These are phyloP conservation scores for Selaginella tamariscina DNA, from an alignment of 75 land plant genomes.

Conservation along the genomic window DNA sequence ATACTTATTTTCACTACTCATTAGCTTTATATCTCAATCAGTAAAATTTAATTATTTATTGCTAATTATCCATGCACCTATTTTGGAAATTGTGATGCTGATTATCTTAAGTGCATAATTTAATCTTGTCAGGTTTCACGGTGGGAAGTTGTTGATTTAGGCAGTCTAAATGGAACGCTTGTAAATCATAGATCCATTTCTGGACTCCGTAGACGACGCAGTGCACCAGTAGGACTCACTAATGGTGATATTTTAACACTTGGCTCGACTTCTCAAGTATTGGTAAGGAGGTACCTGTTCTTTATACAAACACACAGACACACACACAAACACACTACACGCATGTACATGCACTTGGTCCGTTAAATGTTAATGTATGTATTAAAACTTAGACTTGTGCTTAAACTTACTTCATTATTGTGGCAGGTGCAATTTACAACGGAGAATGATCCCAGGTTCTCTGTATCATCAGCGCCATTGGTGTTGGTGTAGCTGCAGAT, in stretches of 20 bases:
- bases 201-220: constrained; percentile 37
- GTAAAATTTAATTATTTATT: too few relatives aligned
- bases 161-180: constrained; percentile 89
- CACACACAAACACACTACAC: too few relatives aligned
- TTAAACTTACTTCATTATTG: too few relatives aligned
- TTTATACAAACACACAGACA: too few relatives aligned
- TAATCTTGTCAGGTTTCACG: constrained; percentile 40
- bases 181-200: constrained; percentile 41
- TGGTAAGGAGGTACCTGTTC: too few relatives aligned
- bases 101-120: too few relatives aligned
- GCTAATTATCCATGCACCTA: too few relatives aligned
- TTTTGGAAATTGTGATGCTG: too few relatives aligned
- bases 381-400: too few relatives aligned
- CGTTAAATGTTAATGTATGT: too few relatives aligned
- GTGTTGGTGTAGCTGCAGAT: constrained; percentile 83
- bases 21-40: too few relatives aligned
- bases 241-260: constrained; percentile 73
- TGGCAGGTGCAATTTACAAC: neutral
- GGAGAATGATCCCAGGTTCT: constrained; percentile 18
- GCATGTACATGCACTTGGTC: too few relatives aligned
- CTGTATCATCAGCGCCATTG: constrained; percentile 36
- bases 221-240: constrained; percentile 56
- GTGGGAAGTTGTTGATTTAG: constrained; percentile 91
- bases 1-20: neutral
- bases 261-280: constrained; percentile 69